These are phyloP conservation scores for Lactarius psammicola DNA, from an alignment of 768 basidiomycete species.

Conservation along the genomic window DNA sequence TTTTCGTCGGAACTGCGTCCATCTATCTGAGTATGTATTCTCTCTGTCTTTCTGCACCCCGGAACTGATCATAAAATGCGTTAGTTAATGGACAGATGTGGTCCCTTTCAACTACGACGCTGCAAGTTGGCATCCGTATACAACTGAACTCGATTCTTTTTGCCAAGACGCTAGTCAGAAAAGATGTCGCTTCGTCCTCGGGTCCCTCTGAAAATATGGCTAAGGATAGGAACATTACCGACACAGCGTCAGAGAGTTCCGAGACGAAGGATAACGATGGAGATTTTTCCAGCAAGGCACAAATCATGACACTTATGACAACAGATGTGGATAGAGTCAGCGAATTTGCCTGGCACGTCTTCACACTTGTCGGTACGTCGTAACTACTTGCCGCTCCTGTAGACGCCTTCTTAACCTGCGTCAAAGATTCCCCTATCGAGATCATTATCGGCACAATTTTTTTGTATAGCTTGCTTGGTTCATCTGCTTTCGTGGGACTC, in stretches of 20 bases:
- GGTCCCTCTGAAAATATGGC: conserved; percentile 30
- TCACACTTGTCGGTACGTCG: conserved; percentile 63
- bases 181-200: conserved; percentile 74
- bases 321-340: conserved; percentile 90
- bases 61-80: conserved; percentile 17
- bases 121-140: conserved; percentile 68
- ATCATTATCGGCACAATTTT: conserved; percentile 71
- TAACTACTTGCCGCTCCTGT: not conserved
- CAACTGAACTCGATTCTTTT: conserved; percentile 85
- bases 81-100: conserved; percentile 68
- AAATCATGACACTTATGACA: conserved; percentile 96
- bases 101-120: conserved; percentile 62
- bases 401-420: not conserved
- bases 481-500: conserved; percentile 76
- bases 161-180: conserved; percentile 81
- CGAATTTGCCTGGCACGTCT: conserved; percentile 79
- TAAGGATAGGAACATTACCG: conserved; percentile 30
- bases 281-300: conserved; percentile 56
- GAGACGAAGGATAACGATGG: conserved; percentile 54
- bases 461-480: conserved; percentile 75
- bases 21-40: conserved; percentile 43
- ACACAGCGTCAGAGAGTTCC: conserved; percentile 33
- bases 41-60: not conserved
- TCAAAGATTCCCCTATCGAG: conserved; percentile 74
- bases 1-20: conserved; percentile 47